Base-by-base conservation (phyloP, 1,139 yeast species). In the Candida buenavistaensis region DNA sequence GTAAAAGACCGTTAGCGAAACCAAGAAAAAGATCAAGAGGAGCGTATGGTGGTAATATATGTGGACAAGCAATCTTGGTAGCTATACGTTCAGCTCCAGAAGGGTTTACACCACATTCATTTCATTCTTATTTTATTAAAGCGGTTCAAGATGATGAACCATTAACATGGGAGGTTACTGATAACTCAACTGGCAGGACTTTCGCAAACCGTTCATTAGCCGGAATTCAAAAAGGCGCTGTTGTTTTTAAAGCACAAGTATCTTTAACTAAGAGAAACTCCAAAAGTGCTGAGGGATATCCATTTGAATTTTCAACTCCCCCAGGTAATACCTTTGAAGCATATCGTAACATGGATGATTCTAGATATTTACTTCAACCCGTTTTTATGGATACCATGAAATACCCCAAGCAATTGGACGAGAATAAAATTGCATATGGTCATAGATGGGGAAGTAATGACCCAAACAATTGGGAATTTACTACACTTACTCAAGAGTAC, bases 41-140 rank as follows among this genome's bases (percentile, higher is more conserved):
- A 3, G 72, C 58, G 2, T 69, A 55, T 38, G 75, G 74, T 2
- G 75, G 75, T 0, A 60, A 61, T 37, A 43, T 68, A 13, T 66
- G 65, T 28, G 73, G 64, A 4, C 75, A 68, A 47, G 63, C 70
- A 5, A 43, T 69, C 12, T 39, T 64, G n/a, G 73, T 56, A 15
- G 73, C 70, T 5, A 54, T 67, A 43, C 48, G 52, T 32, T 52
- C 64, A 5, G 46, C 53, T 2, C 58, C 59, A 1, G 51, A 43
- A 2, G 68, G 58, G 0, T 68, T 62, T 41, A 52, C 52, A 4
- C 75, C 75, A 2, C 72, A 68, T 38, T 66, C 73, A 3, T 52
- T 68, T 32, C 75, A 69, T 39, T 62, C 70, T 5, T 64, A 58
- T 44, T 68, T 68, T 41, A 52, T 66, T n/a, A 57, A 59, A 33